Conservation (phyloP, 2,329 filamentous ascomycete genomes). For the Scedosporium boydii region DNA sequence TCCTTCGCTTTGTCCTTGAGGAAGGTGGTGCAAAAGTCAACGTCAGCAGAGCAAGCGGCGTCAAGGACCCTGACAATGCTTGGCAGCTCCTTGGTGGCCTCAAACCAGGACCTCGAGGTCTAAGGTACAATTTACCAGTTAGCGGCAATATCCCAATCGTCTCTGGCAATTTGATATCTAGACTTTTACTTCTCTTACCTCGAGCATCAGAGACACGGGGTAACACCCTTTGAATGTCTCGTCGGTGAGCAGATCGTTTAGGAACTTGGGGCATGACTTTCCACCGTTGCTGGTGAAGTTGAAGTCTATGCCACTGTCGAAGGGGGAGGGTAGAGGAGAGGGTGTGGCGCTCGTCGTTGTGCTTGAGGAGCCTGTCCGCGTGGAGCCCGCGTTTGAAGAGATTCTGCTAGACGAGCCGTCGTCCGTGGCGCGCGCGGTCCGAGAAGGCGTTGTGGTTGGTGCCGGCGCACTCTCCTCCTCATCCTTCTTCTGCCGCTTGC, state of each 20-base stretch:
- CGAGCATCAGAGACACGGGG: constrained; percentile 74
- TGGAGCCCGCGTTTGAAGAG: background rate
- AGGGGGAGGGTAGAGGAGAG: constrained; percentile 49
- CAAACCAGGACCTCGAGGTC: constrained; percentile 79
- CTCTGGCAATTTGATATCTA: constrained; percentile 14
- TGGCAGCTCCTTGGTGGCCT: constrained; percentile 60
- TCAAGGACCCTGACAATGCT: constrained; percentile 71
- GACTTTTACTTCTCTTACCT: constrained; percentile 35
- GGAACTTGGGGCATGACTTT: constrained; percentile 54
- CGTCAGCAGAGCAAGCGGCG: constrained; percentile 61
- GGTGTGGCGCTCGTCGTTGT: constrained; percentile 17
- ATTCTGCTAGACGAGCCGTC: constrained; percentile 1
- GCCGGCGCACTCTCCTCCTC: constrained; percentile 8
- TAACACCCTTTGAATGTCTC: constrained; percentile 64
- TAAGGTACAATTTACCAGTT: constrained; percentile 23
- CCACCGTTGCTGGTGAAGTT: constrained; percentile 48
- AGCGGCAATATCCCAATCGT: background rate
- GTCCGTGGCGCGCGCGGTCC: background rate
- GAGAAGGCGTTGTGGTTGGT: constrained; percentile 8
- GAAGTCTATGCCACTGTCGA: constrained; percentile 54
- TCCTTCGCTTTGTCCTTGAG: constrained; percentile 57
- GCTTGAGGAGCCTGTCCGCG: constrained; percentile 8
- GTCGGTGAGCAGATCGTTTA: constrained; percentile 56
- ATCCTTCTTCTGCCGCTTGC: constrained; percentile 17
- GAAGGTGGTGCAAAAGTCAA: constrained; percentile 53